Evolutionary conservation across 2,329 filamentous ascomycete species (phyloP).

Genomic region (Colletotrichum paranaense): DNA sequence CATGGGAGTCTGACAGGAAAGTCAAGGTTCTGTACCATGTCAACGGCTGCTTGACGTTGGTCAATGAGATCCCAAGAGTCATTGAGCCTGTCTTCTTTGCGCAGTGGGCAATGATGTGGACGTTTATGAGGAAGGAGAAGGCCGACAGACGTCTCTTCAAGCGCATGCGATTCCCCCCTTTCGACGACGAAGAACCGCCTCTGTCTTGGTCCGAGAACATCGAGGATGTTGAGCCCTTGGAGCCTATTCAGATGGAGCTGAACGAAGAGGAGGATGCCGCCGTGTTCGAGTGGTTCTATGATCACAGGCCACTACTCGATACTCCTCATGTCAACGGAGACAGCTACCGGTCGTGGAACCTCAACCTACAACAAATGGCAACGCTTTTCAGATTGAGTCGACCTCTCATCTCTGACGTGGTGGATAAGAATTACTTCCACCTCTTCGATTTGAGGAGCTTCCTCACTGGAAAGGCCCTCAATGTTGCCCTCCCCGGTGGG

Average conservation of each 20-base stretch:
- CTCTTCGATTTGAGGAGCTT: conserved; percentile 97
- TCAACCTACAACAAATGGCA: conserved; percentile 94
- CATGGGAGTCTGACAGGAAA: conserved; percentile 95
- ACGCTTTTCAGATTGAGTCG: conserved; percentile 92
- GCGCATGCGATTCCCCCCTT: conserved; percentile 98
- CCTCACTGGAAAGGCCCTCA: conserved; percentile 94
- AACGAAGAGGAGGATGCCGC: conserved; percentile 93
- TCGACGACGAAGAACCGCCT: conserved; percentile 97
- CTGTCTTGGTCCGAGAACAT: conserved; percentile 99
- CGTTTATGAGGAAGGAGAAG: conserved; percentile 97
- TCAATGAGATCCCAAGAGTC: conserved; percentile 95
- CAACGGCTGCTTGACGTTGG: conserved; percentile 94
- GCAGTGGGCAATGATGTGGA: conserved; percentile 99
- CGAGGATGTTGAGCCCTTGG: conserved; percentile 95
- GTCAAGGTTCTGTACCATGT: conserved; percentile 99
- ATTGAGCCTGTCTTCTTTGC: conserved; percentile 98
- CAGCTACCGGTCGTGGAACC: conserved; percentile 96
- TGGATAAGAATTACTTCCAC: conserved; percentile 97
- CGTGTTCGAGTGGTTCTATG: conserved; percentile 97
- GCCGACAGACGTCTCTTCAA: conserved; percentile 96
- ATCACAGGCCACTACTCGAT: conserved; percentile 89
- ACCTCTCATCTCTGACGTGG: conserved; percentile 88
- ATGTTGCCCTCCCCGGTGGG: conserved; percentile 97
- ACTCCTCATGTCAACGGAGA: conserved; percentile 95
- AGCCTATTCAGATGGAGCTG: conserved; percentile 98